phyloP scores from a whole-genome alignment of 768 basidiomycete genomes.

The Podaxis mareebaensis region DNA sequence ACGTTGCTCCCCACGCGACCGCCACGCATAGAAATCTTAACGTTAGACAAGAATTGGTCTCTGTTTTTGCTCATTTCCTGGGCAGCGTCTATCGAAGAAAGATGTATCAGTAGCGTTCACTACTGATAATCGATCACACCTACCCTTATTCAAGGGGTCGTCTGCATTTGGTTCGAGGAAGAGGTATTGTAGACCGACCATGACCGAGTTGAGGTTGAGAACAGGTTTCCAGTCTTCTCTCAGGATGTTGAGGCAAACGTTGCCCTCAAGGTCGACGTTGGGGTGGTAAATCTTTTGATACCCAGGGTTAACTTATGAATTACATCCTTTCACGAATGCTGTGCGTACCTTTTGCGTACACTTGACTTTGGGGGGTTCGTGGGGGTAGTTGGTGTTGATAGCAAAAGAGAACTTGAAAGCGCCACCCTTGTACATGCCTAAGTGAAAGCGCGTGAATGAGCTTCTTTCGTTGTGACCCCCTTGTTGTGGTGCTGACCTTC shows the following conservation, averaged over 20 bases:
- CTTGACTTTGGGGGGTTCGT: constrained; percentile 99
- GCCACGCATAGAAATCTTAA: constrained; percentile 86
- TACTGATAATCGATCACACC: constrained; percentile 23
- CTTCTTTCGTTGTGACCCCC: not conserved
- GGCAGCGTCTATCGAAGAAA: constrained; percentile 75
- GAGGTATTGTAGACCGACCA: constrained; percentile 97
- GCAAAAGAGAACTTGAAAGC: constrained; percentile 91
- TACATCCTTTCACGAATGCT: not conserved
- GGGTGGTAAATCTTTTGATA: constrained; percentile 90
- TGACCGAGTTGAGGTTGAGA: constrained; percentile 94
- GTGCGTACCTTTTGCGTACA: constrained; percentile 84
- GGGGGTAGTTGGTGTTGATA: constrained; percentile 98
- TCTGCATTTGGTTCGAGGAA: constrained; percentile 99
- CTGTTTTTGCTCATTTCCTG: constrained; percentile 90
- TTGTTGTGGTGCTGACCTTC: constrained; percentile 63
- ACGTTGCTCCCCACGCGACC: constrained; percentile 72
- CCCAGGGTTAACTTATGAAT: constrained; percentile 14
- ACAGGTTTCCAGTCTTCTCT: constrained; percentile 99
- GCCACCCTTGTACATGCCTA: constrained; percentile 99
- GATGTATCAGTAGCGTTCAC: constrained; percentile 9
- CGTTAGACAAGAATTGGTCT: constrained; percentile 80
- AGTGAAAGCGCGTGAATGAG: not conserved
- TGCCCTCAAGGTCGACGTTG: constrained; percentile 96
- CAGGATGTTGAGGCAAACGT: constrained; percentile 97
- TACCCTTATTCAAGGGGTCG: constrained; percentile 98